Conservation (phyloP, 2,329 filamentous ascomycete genomes). For the Aureobasidium namibiae region DNA sequence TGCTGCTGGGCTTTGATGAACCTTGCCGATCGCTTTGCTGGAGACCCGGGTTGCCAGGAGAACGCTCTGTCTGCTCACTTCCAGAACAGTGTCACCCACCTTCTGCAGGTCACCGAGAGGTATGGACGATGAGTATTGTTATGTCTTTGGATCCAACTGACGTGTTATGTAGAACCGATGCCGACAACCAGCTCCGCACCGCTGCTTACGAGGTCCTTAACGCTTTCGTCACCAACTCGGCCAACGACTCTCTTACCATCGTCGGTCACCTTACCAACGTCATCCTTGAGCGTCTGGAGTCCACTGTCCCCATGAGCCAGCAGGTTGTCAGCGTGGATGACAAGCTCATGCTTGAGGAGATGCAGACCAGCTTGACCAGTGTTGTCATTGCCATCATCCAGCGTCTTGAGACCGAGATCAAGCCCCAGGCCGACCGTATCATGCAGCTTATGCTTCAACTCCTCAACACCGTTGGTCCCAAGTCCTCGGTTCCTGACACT, state of each 20-base stretch:
- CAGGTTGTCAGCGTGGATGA: constrained; percentile 97
- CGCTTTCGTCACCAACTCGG: constrained; percentile 85
- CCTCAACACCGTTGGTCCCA: constrained; percentile 65
- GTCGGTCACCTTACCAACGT: constrained; percentile 79
- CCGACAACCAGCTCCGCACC: constrained; percentile 82
- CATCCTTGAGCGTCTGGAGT: constrained; percentile 82
- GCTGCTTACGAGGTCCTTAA: constrained; percentile 96
- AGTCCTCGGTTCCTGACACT: constrained; percentile 90
- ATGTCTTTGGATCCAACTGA: constrained; percentile 15
- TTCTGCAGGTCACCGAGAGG: constrained; percentile 79
- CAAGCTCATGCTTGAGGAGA: constrained; percentile 89
- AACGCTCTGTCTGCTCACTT: constrained; percentile 90
- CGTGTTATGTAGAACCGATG: constrained; percentile 45
- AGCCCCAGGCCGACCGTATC: constrained; percentile 82
- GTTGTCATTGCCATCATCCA: constrained; percentile 88
- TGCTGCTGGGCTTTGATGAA: constrained; percentile 99
- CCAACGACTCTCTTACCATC: constrained; percentile 71
- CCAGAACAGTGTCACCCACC: constrained; percentile 77
- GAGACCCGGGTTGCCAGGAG: constrained; percentile 66
- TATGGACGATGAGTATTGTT: constrained; percentile 19
- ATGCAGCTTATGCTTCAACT: constrained; percentile 84
- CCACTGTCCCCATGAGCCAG: constrained; percentile 77
- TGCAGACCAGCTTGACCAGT: constrained; percentile 90
- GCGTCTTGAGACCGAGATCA: constrained; percentile 83
- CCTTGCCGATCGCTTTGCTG: constrained; percentile 87